Evolutionary conservation across 108 stramenopile species (phyloP), one percentile per base, ranked within the genome.

Genomic region (Nitzschia sp.): DNA sequence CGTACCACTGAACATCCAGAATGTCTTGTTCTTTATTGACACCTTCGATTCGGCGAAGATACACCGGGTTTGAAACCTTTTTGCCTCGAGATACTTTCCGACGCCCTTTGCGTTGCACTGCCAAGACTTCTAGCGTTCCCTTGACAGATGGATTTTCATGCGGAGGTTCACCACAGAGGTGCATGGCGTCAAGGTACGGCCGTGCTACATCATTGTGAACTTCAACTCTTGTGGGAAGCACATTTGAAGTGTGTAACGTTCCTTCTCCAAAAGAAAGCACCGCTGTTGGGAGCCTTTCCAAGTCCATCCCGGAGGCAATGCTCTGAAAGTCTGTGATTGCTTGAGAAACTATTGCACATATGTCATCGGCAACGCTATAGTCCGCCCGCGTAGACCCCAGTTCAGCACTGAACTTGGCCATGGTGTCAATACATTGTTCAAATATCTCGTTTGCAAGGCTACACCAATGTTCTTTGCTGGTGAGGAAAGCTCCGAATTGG

Each of bases 1-100:
- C 56, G 41, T 76, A 76, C 75, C 75, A 76, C 37, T 25, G 51
- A 46, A 57, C 50, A 37, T 75, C 62, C 15, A 75, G 41, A n/a
- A 12, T 55, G n/a, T 20, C 40, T 12, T 48, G 26, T 3, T 44
- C 52, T 29, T 22, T 51, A 9, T 24, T 50, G 2, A 56, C 41
- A 21, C 57, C 17, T 2, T 48, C 50, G 14, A 75, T 41, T 34
- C 46, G 41, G 14, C 24, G 14, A 7, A 74, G 54, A 12, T 40
- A 42, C 0, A 53, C 38, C 42, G 39, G 20, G 6, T 53, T 64
- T 3, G 63, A 12, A 12, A 46, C 51, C 60, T 63, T 63, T 34
- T 41, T 37, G 22, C 61, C 42, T 34, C 29, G 29, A 34, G 29
- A 34, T 5, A 34, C 5, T 34, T 34, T 34, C 5, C 29, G 29